A percentile compares a stretch with the other conserved stretches of the same genome.
These are phyloP conservation scores for Penicillium sp. DNA, from an alignment of 2,329 filamentous ascomycete genomes.

Conservation along the genomic window DNA sequence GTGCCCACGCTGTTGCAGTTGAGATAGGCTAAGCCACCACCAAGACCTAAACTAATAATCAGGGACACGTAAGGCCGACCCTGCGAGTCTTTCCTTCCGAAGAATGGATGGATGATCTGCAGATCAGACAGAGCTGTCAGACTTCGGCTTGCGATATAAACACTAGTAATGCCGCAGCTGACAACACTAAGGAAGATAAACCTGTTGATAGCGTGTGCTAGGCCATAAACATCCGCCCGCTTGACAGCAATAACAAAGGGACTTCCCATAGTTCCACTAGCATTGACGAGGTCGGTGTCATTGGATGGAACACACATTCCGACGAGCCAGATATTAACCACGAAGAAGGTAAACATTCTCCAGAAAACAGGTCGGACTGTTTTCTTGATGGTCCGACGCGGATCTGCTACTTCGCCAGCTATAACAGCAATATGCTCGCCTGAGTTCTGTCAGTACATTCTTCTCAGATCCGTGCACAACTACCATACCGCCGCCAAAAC, in stretches of 20 bases:
- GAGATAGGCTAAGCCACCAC: slow-evolving; percentile 29
- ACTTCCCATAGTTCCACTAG: slow-evolving; percentile 25
- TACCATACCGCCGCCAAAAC: slow-evolving; percentile 23
- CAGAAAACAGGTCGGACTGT: slow-evolving; percentile 28
- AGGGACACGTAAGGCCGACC: slow-evolving; percentile 28
- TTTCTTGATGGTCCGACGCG: slow-evolving; percentile 25
- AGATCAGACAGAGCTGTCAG: slow-evolving; percentile 28
- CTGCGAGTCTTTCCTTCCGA: slow-evolving; percentile 17
- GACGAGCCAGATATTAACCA: slow-evolving; percentile 31
- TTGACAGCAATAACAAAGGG: slow-evolving; percentile 27
- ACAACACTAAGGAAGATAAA: slow-evolving; percentile 32
- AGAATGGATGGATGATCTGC: slow-evolving; percentile 18
- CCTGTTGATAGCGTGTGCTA: slow-evolving; percentile 28
- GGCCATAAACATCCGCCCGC: slow-evolving; percentile 23
- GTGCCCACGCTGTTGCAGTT: slow-evolving; percentile 24
- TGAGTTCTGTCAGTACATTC: slow-evolving; percentile 1
- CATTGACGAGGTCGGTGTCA: slow-evolving; percentile 23
- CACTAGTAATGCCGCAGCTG: slow-evolving; percentile 29
- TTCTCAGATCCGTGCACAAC: not conserved
- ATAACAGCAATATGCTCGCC: slow-evolving; percentile 30
- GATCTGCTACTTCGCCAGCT: slow-evolving; percentile 26
- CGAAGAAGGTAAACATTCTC: slow-evolving; percentile 31
- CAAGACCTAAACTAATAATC: slow-evolving; percentile 22
- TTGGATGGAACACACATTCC: slow-evolving; percentile 30
- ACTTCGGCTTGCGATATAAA: slow-evolving; percentile 29